Evolutionary conservation across 257 asterid species (phyloP), one percentile per base, ranked within the genome.

Genomic region (Fraxinus excelsior): DNA sequence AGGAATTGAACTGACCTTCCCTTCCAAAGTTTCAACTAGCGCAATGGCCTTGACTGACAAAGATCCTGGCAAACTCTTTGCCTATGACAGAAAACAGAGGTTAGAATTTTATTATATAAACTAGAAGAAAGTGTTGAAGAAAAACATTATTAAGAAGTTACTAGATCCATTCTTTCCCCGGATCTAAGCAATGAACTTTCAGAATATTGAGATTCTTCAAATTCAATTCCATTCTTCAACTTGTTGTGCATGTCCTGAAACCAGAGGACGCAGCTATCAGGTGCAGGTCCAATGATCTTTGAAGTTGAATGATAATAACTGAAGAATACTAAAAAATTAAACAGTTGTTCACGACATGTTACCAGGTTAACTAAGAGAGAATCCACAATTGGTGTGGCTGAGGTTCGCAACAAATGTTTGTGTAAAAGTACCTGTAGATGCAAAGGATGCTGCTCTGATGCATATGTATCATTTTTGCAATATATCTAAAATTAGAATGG

Each of bases 381-480:
- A 80, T 95, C 99, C 83, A 91, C 97, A 81, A 93, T 76, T 23
- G 90, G 78, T 76, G 90, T 83, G 73, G 93, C 98, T 49, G 94
- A 74, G 28, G 97, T 88, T 75, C 98, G 96, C 80, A 95, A 79
- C 83, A 95, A 84, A 87, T 95, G 99, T 79, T 94, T 93, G 88
- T 93, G 98, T 71, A 95, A 80, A 82, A 93, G 87, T 82, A 83
- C 90, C 99, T 93, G 77, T 35, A 56, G 76, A 69, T 28, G 72
- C 53, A 83, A 66, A 77, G 42, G 49, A 79, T 85, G 69, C 69
- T 11, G 46, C 58, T 60, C 40, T 74, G 44, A 65, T 62, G 40
- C 28, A 75, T 62, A 74, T 42, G 71, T 66, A 44, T 53, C 35
- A 35, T 3, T 25, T 71, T 58, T 37, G 69, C 31, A 76, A 56